These are phyloP conservation scores for Suillus alpinus DNA, from an alignment of 768 basidiomycete species.

Conservation along the genomic window DNA sequence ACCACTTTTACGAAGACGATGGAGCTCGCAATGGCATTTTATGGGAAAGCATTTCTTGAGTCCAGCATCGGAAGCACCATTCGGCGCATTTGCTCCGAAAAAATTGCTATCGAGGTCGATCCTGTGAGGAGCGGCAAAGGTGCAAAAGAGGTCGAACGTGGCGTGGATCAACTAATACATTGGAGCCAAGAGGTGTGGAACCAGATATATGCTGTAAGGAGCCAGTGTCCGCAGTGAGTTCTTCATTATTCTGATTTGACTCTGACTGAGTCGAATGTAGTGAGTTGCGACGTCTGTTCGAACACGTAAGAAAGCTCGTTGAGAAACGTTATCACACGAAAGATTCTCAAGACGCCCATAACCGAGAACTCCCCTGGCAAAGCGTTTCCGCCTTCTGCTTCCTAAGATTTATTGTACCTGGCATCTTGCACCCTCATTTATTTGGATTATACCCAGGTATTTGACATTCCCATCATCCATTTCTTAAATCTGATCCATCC, in stretches of 20 bases:
- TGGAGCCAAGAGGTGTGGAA: conserved; percentile 85
- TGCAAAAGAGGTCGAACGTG: conserved; percentile 60
- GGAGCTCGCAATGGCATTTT: conserved; percentile 78
- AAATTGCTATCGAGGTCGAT: conserved; percentile 80
- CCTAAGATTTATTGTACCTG: conserved; percentile 86
- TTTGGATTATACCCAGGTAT: conserved; percentile 76
- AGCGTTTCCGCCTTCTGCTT: conserved; percentile 89
- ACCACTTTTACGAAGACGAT: conserved; percentile 70
- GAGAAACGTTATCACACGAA: conserved; percentile 58
- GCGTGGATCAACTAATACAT: conserved; percentile 63
- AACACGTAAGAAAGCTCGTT: conserved; percentile 68
- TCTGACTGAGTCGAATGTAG: conserved; percentile 34
- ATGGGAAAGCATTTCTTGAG: conserved; percentile 79
- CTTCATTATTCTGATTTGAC: conserved; percentile 8
- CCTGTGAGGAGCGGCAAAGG: conserved; percentile 63
- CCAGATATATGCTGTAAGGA: conserved; percentile 70
- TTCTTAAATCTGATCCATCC: conserved; percentile 10
- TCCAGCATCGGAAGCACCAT: conserved; percentile 72
- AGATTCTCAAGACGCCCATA: conserved; percentile 38
- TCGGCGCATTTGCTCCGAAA: conserved; percentile 67
- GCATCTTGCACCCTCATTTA: conserved; percentile 83
- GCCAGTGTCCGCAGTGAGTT: conserved; percentile 73
- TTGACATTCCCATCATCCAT: neutral
- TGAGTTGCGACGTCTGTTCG: conserved; percentile 70
- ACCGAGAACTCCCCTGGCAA: conserved; percentile 66